phyloP scores from a whole-genome alignment of 345 rosid genomes.

The Eutrema heterophyllum region DNA sequence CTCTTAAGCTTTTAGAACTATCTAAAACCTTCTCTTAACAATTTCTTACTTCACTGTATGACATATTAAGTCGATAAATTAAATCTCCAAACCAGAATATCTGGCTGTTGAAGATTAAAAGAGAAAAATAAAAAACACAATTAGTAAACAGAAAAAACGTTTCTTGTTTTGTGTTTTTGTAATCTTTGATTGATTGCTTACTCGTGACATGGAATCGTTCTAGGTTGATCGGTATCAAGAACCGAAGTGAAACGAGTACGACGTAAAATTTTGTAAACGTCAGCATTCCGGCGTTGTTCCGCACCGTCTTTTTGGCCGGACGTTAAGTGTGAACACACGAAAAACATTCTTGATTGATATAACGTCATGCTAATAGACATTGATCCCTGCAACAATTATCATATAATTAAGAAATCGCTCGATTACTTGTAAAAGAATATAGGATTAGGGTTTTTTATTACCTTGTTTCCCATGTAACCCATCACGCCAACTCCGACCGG shows the following conservation, averaged over 20 bases:
- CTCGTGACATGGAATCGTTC: slow-evolving; percentile 90
- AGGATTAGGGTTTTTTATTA: slow-evolving; percentile 17
- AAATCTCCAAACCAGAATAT: slow-evolving; percentile 97
- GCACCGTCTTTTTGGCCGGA: slow-evolving; percentile 97
- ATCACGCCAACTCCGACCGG: slow-evolving; percentile 97
- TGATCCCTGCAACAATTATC: slow-evolving; percentile 76
- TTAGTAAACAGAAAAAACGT: neutral
- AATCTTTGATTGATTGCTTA: slow-evolving; percentile 35
- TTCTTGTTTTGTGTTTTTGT: neutral
- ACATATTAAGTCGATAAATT: slow-evolving; percentile 82
- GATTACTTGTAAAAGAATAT: slow-evolving; percentile 20
- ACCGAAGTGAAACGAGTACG: slow-evolving; percentile 77
- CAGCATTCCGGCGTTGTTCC: slow-evolving; percentile 81
- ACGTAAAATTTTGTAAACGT: slow-evolving; percentile 72
- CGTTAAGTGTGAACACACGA: slow-evolving; percentile 97
- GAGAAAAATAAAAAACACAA: neutral
- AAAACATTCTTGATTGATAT: slow-evolving; percentile 89
- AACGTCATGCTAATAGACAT: slow-evolving; percentile 94
- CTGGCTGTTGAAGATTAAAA: slow-evolving; percentile 68
- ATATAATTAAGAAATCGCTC: neutral
- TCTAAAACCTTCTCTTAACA: too few relatives aligned
- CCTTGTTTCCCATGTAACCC: slow-evolving; percentile 99
- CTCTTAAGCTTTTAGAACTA: too few relatives aligned
- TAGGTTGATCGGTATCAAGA: slow-evolving; percentile 65
- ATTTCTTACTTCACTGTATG: slow-evolving; percentile 58